Evolutionary conservation across 1,284 basidiomycete genomes (phyloP), one percentile per base, ranked within the genome.

Genomic region (Schizophyllum amplum): DNA sequence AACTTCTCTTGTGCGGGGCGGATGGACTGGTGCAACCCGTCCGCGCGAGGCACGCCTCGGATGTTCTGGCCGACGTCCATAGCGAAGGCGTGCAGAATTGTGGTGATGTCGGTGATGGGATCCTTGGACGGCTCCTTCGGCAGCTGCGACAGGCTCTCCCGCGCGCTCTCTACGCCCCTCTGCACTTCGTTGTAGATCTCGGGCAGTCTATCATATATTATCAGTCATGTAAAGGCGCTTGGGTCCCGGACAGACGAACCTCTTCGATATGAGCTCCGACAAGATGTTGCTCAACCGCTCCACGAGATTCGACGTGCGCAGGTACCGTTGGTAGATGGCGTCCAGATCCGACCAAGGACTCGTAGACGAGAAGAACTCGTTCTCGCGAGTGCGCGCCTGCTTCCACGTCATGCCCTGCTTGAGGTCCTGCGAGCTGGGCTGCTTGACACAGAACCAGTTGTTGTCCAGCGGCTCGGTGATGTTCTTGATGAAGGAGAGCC

Each of bases 371-470:
- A 94, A 91, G 71, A 85, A 94, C 24, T 82, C 71, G 57, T 79
- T 74, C 70, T 94, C 90, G 62, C 76, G 68, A 15, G 67, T 64
- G 0, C 86, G 79, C 0, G 86, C 87, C 6, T 80, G 73, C 2
- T 68, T 64, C 80, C 83, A 88, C 0, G 80, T 78, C 27, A 86
- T 77, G 1, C 82, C 82, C 2, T 68, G 62, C 46, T 72, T 71
- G 9, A 90, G 68, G 4, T 81, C 78, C 5, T 73, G 73, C 0
- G 84, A 79, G 46, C 78, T 78, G 0, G 86, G 86, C 55, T 87
- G 87, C 62, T 89, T 88, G 11, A 90, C 86, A 53, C 82, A 84
- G 64, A 77, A 90, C 86, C 87, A 90, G 9, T 83, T 82, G 56
- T 88, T 80, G 4, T 75, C 69, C 1, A 88, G 72, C 0, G 77